Evolutionary conservation across 1,284 basidiomycete genomes (phyloP).

Genomic region (Athelia sp.): DNA sequence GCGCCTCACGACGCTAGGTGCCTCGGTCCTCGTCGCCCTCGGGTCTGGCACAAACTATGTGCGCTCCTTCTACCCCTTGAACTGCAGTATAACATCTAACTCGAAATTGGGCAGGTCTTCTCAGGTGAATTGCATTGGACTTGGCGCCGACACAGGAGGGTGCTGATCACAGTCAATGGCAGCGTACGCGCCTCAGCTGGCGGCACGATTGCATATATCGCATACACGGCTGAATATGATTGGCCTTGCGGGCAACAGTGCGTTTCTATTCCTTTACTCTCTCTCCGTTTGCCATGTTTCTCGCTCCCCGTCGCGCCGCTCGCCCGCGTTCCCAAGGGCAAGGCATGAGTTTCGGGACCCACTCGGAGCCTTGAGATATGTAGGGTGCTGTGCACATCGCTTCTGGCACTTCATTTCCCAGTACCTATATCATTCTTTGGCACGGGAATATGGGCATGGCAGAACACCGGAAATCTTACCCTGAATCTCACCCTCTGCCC

Average conservation of each 20-base stretch:
- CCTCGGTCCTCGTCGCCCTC: conserved; percentile 53
- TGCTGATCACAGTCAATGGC: conserved; percentile 4
- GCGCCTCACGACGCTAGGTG: conserved; percentile 41
- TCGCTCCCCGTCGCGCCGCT: too few relatives aligned
- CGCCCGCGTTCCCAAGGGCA: too few relatives aligned
- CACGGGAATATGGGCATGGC: too few relatives aligned
- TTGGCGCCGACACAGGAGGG: too few relatives aligned
- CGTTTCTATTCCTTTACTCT: conserved; percentile 14
- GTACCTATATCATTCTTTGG: too few relatives aligned
- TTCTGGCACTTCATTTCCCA: too few relatives aligned
- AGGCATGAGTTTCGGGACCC: too few relatives aligned
- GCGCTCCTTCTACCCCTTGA: conserved; percentile 11
- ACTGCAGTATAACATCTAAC: not conserved
- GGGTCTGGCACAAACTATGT: conserved; percentile 74
- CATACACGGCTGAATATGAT: conserved; percentile 77
- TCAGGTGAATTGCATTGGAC: conserved; percentile 37
- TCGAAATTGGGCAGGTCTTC: too few relatives aligned
- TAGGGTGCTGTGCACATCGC: too few relatives aligned
- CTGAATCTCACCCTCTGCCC: too few relatives aligned
- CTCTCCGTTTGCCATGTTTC: not conserved
- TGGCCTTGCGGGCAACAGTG: conserved; percentile 64
- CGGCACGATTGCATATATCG: conserved; percentile 59
- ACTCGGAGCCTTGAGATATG: too few relatives aligned
- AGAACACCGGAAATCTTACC: too few relatives aligned
- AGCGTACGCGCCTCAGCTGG: conserved; percentile 82